Base-by-base conservation (phyloP, 768 basidiomycete genomes). In the Hydnomerulius pinastri region DNA sequence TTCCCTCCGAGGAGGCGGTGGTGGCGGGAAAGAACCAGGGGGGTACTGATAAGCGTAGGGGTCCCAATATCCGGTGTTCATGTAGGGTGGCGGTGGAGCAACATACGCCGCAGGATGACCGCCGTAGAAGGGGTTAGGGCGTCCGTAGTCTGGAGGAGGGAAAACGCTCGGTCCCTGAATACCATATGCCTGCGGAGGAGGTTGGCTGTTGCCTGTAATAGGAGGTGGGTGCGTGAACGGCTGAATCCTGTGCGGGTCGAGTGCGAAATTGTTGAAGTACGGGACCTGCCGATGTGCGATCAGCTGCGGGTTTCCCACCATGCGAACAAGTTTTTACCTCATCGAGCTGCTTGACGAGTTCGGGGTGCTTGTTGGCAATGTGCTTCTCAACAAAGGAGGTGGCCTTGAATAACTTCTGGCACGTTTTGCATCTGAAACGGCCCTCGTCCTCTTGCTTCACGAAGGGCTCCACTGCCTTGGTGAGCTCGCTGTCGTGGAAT, bases 341-440 rank as follows among this genome's bases (percentile, higher is more conserved):
- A 35, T 94, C 92, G 15, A 98, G 81, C 43, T 78, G 73, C 58
- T 87, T 89, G 50, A 95, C 81, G 13, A 92, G 74, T 53, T 97
- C 91, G 10, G 87, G 75, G 66, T 99, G 97, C 68, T 98, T 98
- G 67, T 95, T 92, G 11, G 86, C 82, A 53, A 99, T 86, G 67
- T 99, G 97, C 77, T 98, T 98, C 73, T 96, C 92, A 41, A 98
- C 90, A 71, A 98, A 99, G 21, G 94, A 85, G 28, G 90, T 88
- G 4, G 94, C 97, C 68, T 95, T 95, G 85, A 99, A 99, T 18
- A 98, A 78, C 74, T 99, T 99, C 71, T 86, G 87, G 70, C 97
- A 99, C 24, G 86, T 86, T 75, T 92, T 96, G 75, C 97, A 99
- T 56, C 97, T 80, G 74, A 90, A 98, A 67, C 97, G 98, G 62